Evolutionary conservation across 306 rosid species (phyloP).

Genomic region (Pyrus pyrifolia): DNA sequence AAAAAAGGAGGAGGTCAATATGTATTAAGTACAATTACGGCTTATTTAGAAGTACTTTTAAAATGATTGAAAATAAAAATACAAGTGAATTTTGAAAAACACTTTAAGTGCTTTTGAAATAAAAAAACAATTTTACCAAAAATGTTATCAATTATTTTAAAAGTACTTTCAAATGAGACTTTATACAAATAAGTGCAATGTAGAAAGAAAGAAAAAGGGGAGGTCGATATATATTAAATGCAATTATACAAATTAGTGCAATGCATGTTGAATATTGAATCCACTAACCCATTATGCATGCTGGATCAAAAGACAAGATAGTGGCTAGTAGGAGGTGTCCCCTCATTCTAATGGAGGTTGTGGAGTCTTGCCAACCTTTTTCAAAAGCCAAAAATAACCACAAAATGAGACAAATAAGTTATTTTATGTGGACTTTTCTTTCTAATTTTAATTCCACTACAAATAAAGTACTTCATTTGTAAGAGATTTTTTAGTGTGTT

Average conservation of each 20-base stretch:
- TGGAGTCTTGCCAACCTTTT: not conserved
- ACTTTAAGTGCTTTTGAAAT: too few relatives aligned
- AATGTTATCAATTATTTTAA: accelerated
- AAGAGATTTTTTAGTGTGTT: too few relatives aligned
- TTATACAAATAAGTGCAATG: too few relatives aligned
- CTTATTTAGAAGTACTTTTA: too few relatives aligned
- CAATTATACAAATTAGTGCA: not conserved
- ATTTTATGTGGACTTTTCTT: not conserved
- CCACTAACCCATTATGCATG: not conserved
- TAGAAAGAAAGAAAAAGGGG: too few relatives aligned
- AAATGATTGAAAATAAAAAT: too few relatives aligned
- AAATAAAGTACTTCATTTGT: too few relatives aligned
- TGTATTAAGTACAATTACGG: not conserved
- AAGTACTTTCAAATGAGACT: too few relatives aligned
- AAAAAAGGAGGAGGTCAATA: not conserved
- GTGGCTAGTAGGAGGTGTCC: not conserved
- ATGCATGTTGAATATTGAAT: not conserved
- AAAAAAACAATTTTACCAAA: too few relatives aligned
- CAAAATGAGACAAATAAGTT: not conserved
- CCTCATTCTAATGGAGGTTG: not conserved
- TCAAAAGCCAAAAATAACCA: not conserved
- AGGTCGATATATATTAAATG: not conserved
- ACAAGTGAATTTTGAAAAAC: too few relatives aligned
- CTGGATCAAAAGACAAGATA: not conserved
- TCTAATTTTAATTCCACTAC: too few relatives aligned